A percentile compares a stretch with the other conserved stretches of the same genome.
Evolutionary conservation across 495 filamentous ascomycete species (phyloP).

Genomic region (Neurospora sp.): DNA sequence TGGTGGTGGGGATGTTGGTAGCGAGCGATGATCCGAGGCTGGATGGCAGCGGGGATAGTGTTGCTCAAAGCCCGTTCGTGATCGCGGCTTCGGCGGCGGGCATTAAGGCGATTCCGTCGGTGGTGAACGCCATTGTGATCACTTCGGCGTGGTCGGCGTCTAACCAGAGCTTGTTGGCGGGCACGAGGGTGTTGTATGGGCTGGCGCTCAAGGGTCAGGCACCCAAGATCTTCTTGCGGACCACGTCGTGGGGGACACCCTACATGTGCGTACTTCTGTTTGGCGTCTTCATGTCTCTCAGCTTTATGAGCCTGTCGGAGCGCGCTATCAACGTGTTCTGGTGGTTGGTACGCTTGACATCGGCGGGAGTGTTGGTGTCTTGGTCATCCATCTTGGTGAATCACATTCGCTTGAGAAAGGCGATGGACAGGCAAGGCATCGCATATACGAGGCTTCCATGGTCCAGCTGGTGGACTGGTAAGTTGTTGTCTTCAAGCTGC

Average conservation of each 20-base stretch:
- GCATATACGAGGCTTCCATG: constrained; percentile 27
- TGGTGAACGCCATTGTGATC: constrained; percentile 61
- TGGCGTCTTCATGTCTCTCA: constrained; percentile 43
- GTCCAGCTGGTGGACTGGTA: constrained; percentile 33
- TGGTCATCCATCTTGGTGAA: constrained; percentile 41
- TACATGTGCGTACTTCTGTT: constrained; percentile 47
- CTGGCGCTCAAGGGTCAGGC: constrained; percentile 49
- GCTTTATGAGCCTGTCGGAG: constrained; percentile 48
- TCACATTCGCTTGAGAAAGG: constrained; percentile 35
- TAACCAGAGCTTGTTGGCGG: constrained; percentile 52
- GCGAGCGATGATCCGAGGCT: constrained; percentile 46
- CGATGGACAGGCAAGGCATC: constrained; percentile 34
- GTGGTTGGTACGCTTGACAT: constrained; percentile 49
- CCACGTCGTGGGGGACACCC: constrained; percentile 51
- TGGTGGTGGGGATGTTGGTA: constrained; percentile 67
- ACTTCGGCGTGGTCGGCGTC: constrained; percentile 62
- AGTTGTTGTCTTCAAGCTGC: background rate
- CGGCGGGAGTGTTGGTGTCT: constrained; percentile 44
- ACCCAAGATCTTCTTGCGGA: constrained; percentile 46
- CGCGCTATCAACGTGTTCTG: constrained; percentile 49
- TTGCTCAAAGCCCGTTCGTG: constrained; percentile 62
- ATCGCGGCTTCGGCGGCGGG: constrained; percentile 58
- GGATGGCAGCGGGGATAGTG: constrained; percentile 27
- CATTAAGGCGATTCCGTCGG: constrained; percentile 48
- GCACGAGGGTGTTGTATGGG: constrained; percentile 53